These are phyloP conservation scores for Candida cerambycidarum DNA, from an alignment of 805 yeast species.

Conservation along the genomic window DNA sequence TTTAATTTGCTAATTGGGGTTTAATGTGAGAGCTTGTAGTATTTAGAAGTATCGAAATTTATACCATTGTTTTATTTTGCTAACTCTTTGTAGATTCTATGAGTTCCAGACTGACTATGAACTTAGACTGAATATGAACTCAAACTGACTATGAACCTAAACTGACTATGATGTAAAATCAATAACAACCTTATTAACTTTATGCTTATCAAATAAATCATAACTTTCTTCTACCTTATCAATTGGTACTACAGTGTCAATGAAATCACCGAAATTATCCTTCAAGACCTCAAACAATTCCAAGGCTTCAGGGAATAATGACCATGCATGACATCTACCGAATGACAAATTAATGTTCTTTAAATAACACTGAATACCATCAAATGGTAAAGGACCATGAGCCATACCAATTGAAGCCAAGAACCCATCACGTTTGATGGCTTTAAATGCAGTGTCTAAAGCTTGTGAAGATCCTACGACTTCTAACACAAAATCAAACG, in stretches of 20 bases:
- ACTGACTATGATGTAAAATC: slow-evolving; percentile 16
- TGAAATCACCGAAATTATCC: slow-evolving; percentile 47
- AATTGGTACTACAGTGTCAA: slow-evolving; percentile 47
- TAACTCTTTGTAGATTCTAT: too few relatives aligned
- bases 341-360: slow-evolving; percentile 58
- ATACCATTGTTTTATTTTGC: too few relatives aligned
- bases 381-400: slow-evolving; percentile 55
- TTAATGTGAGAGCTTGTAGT: too few relatives aligned
- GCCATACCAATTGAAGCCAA: slow-evolving; percentile 62
- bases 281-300: slow-evolving; percentile 46
- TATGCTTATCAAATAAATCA: slow-evolving; percentile 51
- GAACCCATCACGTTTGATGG: slow-evolving; percentile 57
- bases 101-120: too few relatives aligned
- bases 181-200: slow-evolving; percentile 57
- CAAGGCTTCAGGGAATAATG: slow-evolving; percentile 53
- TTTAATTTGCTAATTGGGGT: too few relatives aligned
- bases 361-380: slow-evolving; percentile 56
- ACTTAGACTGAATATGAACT: too few relatives aligned
- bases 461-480: slow-evolving; percentile 59
- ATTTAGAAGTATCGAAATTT: too few relatives aligned
- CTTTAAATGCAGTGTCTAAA: slow-evolving; percentile 48
- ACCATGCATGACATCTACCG: slow-evolving; percentile 64
- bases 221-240: slow-evolving; percentile 48
- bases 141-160: too few relatives aligned
- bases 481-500: slow-evolving; percentile 62